Base-by-base conservation (phyloP, 306 rosid genomes). In the Prunus padus region DNA sequence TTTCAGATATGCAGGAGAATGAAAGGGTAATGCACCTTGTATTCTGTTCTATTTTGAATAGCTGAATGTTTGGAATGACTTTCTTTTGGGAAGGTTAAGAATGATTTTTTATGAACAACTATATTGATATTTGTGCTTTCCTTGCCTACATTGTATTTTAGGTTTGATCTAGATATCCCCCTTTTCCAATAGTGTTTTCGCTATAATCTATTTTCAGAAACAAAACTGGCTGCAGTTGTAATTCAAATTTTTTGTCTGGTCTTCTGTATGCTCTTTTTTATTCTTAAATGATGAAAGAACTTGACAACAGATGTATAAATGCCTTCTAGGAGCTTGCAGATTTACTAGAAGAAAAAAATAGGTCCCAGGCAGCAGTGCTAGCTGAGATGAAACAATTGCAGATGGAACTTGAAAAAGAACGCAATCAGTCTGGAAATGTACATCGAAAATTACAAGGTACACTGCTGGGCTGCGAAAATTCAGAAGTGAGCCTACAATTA, bases 241-340 rank as follows among this genome's bases (percentile, higher is more conserved):
- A 23, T 57, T 61, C 3, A 11, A 46, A 0, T 22, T 6, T 55
- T 22, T 40, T 4, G 40, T 8, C 11, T 10, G 15, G 44, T 26
- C 45, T 11, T 47, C 52, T 49, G 44, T 68, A 56, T 71, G 79
- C 19, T 65, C 67, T 73, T 75, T 83, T 74, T 51, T 52, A 47
- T 86, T 85, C 78, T 91, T 37, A 37, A 90, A 86, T 95, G 86
- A 84, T 91, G 93, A 86, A 81, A 86, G 89, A 91, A 88, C 93
- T 92, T 95, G 98, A 95, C 97, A 80, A 88, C 92, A 86, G 98
- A 94, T 88, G 71, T 95, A 83, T 95, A 96, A 92, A 95, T 92
- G 92, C 96, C 93, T 90, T 95, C 97, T 95, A 92, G 98, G 96
- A 92, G 96, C 90, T 84, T 85, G 96, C 91, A 80, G 96, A 90